Conservation (phyloP, 306 rosid species). For the Astragalus glycyphyllos region DNA sequence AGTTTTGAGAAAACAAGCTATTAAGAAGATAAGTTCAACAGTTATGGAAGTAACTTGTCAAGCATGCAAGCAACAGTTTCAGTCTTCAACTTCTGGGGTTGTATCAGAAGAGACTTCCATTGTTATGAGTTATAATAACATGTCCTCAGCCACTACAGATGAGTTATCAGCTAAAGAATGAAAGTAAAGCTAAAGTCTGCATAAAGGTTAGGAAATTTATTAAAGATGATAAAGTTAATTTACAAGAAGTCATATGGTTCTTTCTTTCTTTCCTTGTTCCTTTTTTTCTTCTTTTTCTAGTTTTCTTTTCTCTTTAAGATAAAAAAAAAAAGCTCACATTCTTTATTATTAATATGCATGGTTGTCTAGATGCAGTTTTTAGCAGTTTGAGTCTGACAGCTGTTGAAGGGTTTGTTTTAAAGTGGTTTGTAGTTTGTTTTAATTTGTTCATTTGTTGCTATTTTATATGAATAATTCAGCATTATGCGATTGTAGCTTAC, state of each 20-base stretch:
- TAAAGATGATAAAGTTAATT: conserved; percentile 21
- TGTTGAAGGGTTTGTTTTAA: conserved; percentile 56
- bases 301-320: conserved; percentile 34
- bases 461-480: conserved; percentile 13
- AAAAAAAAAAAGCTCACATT: conserved; percentile 40
- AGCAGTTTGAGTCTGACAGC: conserved; percentile 58
- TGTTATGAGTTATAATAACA: conserved; percentile 63
- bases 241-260: conserved; percentile 31
- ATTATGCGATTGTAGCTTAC: conserved; percentile 21
- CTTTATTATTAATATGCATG: conserved; percentile 53
- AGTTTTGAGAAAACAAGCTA: conserved; percentile 77
- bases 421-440: conserved; percentile 51
- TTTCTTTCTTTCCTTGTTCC: conserved; percentile 1
- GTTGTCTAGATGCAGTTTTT: conserved; percentile 44
- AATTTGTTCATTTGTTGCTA: conserved; percentile 44
- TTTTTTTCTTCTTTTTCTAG: neutral
- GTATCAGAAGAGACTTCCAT: conserved; percentile 77
- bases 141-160: conserved; percentile 86
- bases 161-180: conserved; percentile 41
- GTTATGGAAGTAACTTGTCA: conserved; percentile 86
- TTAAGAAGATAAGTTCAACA: conserved; percentile 68
- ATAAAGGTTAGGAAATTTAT: neutral
- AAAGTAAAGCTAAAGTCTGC: conserved; percentile 13
- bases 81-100: conserved; percentile 45
- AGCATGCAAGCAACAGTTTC: conserved; percentile 77